Conservation (phyloP, 208 protist species). For the Zelonia costaricensis region DNA sequence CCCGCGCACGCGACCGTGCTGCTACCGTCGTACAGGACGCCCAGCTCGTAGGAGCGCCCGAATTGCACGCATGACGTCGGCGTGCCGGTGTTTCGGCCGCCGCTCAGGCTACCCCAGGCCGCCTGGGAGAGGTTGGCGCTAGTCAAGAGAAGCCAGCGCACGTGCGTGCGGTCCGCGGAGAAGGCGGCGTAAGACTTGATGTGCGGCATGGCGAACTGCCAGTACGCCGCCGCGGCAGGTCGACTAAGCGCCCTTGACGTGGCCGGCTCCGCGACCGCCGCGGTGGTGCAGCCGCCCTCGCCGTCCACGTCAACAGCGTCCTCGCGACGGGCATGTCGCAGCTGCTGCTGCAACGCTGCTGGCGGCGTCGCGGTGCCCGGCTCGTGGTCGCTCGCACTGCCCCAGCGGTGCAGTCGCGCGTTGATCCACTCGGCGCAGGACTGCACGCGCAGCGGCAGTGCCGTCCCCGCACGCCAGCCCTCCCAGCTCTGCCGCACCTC, state of each 20-base stretch:
- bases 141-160: constrained; percentile 82
- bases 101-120: constrained; percentile 64
- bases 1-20: not conserved
- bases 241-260: not conserved
- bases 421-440: constrained; percentile 73
- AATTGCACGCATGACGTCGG: constrained; percentile 16
- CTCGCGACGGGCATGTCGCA: constrained; percentile 2
- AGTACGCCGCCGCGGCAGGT: not conserved
- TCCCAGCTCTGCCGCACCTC: constrained; percentile 75
- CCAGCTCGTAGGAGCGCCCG: constrained; percentile 84
- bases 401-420: constrained; percentile 70
- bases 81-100: constrained; percentile 14
- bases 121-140: constrained; percentile 87
- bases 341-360: not conserved
- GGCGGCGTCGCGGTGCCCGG: not conserved
- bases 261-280: not conserved
- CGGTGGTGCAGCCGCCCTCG: not conserved
- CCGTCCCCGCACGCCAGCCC: constrained; percentile 75
- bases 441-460: constrained; percentile 58
- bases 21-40: constrained; percentile 86
- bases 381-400: not conserved
- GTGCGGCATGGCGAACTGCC: constrained; percentile 63
- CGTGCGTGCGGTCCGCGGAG: constrained; percentile 13
- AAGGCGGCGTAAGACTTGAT: constrained; percentile 83
- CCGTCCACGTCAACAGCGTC: constrained; percentile 3